Evolutionary conservation across 495 filamentous ascomycete genomes (phyloP).

Genomic region (Melanomma pulvis-pyrius): DNA sequence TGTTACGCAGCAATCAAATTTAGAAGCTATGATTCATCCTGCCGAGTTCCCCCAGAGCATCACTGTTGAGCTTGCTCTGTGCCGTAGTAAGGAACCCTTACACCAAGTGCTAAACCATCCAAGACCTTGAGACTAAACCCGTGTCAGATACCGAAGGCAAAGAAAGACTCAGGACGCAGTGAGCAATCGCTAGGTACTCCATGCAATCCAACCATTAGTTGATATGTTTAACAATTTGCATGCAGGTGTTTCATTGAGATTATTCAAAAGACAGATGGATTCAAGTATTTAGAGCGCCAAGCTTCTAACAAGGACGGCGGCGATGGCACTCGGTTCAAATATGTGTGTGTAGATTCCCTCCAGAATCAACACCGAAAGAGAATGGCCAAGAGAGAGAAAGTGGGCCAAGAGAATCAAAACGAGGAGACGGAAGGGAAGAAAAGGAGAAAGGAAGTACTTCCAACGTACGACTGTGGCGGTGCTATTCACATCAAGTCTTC

Average conservation of each 20-base stretch:
- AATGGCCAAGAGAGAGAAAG: slow-evolving; percentile 20
- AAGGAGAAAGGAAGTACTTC: not conserved
- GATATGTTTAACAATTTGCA: not conserved
- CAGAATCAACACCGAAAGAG: slow-evolving; percentile 27
- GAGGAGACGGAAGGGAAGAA: not conserved
- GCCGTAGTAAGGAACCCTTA: not conserved
- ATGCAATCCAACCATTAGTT: too few relatives aligned
- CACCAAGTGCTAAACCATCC: not conserved
- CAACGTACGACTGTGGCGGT: slow-evolving; percentile 33
- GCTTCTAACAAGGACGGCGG: slow-evolving; percentile 21
- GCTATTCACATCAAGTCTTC: slow-evolving; percentile 35
- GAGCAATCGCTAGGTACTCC: slow-evolving; percentile 16
- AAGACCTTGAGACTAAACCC: not conserved
- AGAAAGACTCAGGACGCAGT: slow-evolving; percentile 21
- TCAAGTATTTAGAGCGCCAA: slow-evolving; percentile 33
- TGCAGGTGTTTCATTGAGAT: slow-evolving; percentile 15
- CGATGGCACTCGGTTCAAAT: slow-evolving; percentile 33
- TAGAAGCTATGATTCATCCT: slow-evolving; percentile 22
- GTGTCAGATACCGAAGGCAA: slow-evolving; percentile 18
- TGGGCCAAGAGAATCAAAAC: not conserved
- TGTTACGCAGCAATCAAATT: slow-evolving; percentile 17
- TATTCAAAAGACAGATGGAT: slow-evolving; percentile 25
- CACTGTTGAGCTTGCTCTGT: slow-evolving; percentile 27
- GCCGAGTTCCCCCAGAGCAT: slow-evolving; percentile 14
- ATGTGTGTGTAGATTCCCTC: slow-evolving; percentile 27